Percentiles rank a stretch among this genome's conserved stretches.
phyloP scores from a whole-genome alignment of 371 early-diverging fungal genomes.

The Rhizopus arrhizus region DNA sequence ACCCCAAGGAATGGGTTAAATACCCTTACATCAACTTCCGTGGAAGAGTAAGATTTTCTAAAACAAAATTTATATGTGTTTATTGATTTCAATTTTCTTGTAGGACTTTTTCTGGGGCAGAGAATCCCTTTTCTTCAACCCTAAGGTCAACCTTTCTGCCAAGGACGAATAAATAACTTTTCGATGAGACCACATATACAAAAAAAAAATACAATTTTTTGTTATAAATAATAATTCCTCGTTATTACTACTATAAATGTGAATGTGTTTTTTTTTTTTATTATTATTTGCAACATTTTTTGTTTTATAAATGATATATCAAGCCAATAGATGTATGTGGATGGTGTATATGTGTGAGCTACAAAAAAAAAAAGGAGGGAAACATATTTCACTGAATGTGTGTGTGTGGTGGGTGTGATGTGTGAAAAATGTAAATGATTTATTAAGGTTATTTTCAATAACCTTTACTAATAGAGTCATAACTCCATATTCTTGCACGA shows the following conservation, averaged over 20 bases:
- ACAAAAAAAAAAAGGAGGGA: too few relatives aligned
- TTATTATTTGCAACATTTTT: too few relatives aligned
- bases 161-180: conserved; percentile 14
- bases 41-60: conserved; percentile 10
- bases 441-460: not conserved
- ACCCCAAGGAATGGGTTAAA: conserved; percentile 46
- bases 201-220: too few relatives aligned
- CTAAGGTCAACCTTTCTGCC: conserved; percentile 50
- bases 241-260: too few relatives aligned
- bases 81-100: not conserved
- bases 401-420: too few relatives aligned
- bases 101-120: conserved; percentile 55
- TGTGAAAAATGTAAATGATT: too few relatives aligned
- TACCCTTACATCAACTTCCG: conserved; percentile 53
- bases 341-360: not conserved
- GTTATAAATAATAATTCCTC: not conserved
- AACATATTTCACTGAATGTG: too few relatives aligned
- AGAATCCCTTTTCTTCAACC: conserved; percentile 56
- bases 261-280: too few relatives aligned
- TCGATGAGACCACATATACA: too few relatives aligned
- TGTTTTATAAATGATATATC: too few relatives aligned
- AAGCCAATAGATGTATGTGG: too few relatives aligned
- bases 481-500: conserved; percentile 92
- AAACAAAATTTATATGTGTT: not conserved
- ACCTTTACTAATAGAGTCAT: conserved; percentile 40